phyloP scores from a whole-genome alignment of 176 grass and related monocot species.

The Triticum aestivum region DNA sequence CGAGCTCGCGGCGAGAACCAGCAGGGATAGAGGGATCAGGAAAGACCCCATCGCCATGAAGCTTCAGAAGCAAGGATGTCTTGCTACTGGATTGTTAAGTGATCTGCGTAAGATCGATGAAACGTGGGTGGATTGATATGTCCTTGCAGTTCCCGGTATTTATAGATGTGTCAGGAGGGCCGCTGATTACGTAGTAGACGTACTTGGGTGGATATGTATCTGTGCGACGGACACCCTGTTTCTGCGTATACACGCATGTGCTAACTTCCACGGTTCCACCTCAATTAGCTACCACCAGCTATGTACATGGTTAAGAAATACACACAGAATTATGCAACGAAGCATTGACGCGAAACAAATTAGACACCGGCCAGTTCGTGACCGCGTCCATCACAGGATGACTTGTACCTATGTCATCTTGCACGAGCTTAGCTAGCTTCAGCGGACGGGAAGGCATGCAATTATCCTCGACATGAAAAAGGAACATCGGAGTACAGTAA shows the following conservation, averaged over 20 bases:
- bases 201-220: not conserved
- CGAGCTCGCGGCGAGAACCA: constrained; percentile 21
- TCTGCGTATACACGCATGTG: constrained; percentile 19
- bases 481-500: no score
- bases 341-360: not conserved
- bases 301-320: not conserved
- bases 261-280: constrained; percentile 20
- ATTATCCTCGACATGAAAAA: not conserved
- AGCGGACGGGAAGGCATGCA: not conserved
- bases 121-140: not conserved
- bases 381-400: constrained; percentile 2
- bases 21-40: not conserved
- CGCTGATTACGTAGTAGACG: not conserved
- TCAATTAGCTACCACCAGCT: not conserved
- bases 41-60: constrained; percentile 5
- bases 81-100: not conserved
- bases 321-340: not conserved
- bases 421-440: not conserved
- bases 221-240: constrained; percentile 24
- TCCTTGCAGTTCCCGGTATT: not conserved
- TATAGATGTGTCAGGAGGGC: not conserved
- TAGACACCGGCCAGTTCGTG: constrained; percentile 17
- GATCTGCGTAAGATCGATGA: not conserved
- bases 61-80: not conserved
- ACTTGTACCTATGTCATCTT: not conserved